These are phyloP conservation scores for Leccinum imitatum DNA, from an alignment of 768 basidiomycete species.

Conservation along the genomic window DNA sequence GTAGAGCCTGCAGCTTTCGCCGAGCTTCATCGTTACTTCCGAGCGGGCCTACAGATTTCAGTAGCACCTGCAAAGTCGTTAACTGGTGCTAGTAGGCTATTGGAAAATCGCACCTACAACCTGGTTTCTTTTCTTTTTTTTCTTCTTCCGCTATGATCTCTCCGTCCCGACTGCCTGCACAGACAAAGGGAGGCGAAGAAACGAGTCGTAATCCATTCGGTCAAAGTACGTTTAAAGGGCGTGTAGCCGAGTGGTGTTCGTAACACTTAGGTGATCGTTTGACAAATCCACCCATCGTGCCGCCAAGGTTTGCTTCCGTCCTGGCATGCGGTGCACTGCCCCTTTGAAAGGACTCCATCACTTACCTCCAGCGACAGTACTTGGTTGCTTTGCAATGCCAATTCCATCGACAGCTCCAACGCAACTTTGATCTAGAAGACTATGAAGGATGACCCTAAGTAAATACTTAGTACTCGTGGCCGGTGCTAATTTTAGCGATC, in stretches of 20 bases:
- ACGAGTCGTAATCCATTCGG: background rate
- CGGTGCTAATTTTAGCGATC: background rate
- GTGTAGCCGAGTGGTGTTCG: background rate
- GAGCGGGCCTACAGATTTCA: constrained; percentile 1
- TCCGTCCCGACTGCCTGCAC: background rate
- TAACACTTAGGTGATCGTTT: background rate
- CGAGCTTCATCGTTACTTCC: constrained; percentile 8
- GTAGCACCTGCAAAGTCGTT: background rate
- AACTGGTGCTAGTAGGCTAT: background rate
- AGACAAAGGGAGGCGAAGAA: background rate
- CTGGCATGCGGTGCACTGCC: background rate
- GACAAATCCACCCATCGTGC: background rate
- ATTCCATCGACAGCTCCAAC: background rate
- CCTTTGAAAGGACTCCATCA: no score
- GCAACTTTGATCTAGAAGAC: no score
- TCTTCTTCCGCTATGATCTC: background rate
- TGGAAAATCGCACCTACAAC: background rate
- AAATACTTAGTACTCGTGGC: background rate
- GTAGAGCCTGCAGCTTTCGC: constrained; percentile 6
- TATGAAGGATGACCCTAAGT: background rate
- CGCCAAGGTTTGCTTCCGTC: background rate
- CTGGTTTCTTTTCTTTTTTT: background rate
- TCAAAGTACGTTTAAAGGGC: background rate
- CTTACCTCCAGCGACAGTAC: background rate
- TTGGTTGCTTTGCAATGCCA: no score